A percentile compares a stretch with the other conserved stretches of the same genome.
These are phyloP conservation scores for Sphagnurus paluster DNA, from an alignment of 1,284 basidiomycete genomes.

Conservation along the genomic window DNA sequence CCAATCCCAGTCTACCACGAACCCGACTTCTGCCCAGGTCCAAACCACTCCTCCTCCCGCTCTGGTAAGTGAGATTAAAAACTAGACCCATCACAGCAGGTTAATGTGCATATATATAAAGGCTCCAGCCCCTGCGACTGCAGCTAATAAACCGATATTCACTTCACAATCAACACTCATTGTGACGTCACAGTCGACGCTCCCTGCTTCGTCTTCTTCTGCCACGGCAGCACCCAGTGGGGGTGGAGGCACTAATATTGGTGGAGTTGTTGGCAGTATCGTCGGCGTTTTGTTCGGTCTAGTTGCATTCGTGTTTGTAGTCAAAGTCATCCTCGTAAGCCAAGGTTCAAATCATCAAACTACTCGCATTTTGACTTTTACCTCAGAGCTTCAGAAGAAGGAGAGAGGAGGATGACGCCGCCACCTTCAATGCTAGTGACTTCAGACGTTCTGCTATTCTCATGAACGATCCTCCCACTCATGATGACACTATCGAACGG, in stretches of 20 bases:
- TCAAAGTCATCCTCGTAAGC: constrained; percentile 58
- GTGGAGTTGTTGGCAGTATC: constrained; percentile 59
- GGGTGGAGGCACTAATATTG: constrained; percentile 47
- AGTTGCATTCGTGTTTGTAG: constrained; percentile 44
- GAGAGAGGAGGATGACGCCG: constrained; percentile 37
- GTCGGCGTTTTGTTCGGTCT: constrained; percentile 50
- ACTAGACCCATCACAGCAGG: no score
- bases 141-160: neutral
- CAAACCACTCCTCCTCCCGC: no score
- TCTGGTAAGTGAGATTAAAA: no score
- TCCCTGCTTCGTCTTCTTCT: constrained; percentile 9
- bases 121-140: neutral
- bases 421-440: constrained; percentile 49
- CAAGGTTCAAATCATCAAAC: constrained; percentile 19
- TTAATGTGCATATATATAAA: neutral
- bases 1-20: no score
- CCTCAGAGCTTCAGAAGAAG: constrained; percentile 42
- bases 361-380: constrained; percentile 4
- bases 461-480: constrained; percentile 47
- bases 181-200: neutral
- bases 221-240: constrained; percentile 15
- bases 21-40: no score
- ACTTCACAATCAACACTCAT: neutral
- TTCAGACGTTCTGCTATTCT: constrained; percentile 65
- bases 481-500: constrained; percentile 33